Evolutionary conservation across 257 asterid species (phyloP).

Genomic region (Paraleonurus japonicus): DNA sequence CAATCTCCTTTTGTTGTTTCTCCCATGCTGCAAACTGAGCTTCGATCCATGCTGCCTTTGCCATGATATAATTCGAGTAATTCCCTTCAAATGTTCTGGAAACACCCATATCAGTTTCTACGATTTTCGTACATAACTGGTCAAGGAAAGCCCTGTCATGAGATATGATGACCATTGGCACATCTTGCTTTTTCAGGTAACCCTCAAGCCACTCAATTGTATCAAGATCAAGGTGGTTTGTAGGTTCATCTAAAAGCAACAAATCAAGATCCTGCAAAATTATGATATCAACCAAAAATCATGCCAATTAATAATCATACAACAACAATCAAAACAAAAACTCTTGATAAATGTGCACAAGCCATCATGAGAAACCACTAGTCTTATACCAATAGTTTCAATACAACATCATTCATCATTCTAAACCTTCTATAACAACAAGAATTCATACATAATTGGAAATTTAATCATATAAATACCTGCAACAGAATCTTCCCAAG

Average conservation of each 20-base stretch:
- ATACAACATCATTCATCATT: neutral
- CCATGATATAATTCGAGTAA: constrained; percentile 70
- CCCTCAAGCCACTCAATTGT: constrained; percentile 99
- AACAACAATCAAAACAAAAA: no score
- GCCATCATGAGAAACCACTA: neutral
- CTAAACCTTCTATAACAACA: constrained; percentile 9
- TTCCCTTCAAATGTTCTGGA: constrained; percentile 83
- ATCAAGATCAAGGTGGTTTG: constrained; percentile 97
- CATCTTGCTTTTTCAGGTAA: constrained; percentile 87
- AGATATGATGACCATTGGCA: constrained; percentile 98
- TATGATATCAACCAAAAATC: constrained; percentile 16
- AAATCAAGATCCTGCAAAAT: constrained; percentile 81
- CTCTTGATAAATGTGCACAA: no score
- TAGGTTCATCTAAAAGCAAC: constrained; percentile 92
- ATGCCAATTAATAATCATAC: neutral
- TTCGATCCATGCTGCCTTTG: constrained; percentile 83
- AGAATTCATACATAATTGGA: neutral
- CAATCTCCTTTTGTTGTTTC: constrained; percentile 95
- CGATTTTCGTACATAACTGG: constrained; percentile 91
- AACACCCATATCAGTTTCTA: constrained; percentile 96
- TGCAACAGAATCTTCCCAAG: constrained; percentile 93
- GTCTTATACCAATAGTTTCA: neutral
- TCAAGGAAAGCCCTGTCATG: constrained; percentile 98
- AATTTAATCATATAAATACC: constrained; percentile 39
- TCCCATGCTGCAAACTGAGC: constrained; percentile 96